Evolutionary conservation across 1,284 basidiomycete genomes (phyloP).

Genomic region (Coriolopsis trogii): DNA sequence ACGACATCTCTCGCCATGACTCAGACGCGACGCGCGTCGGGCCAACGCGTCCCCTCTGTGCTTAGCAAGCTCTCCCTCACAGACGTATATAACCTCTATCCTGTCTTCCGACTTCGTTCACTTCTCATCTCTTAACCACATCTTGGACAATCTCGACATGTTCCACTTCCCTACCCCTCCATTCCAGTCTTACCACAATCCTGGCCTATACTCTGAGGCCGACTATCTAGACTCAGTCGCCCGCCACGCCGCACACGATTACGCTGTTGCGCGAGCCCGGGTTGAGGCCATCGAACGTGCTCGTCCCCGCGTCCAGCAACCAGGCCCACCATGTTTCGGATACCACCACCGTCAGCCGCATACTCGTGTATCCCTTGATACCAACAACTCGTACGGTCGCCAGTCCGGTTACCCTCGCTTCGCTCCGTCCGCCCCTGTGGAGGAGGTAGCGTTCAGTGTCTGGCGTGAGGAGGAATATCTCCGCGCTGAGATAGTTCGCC

Average conservation of each 20-base stretch:
- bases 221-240: constrained; percentile 12
- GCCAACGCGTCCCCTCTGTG: constrained; percentile 11
- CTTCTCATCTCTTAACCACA: neutral
- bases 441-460: constrained; percentile 9
- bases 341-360: constrained; percentile 2
- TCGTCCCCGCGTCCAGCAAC: too few species aligned
- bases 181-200: neutral
- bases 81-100: constrained; percentile 9
- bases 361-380: neutral
- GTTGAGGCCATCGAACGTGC: constrained; percentile 16
- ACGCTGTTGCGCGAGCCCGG: constrained; percentile 23
- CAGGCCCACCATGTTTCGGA: too few species aligned
- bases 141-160: neutral
- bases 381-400: neutral
- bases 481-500: constrained; percentile 12
- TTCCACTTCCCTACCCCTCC: neutral
- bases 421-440: neutral
- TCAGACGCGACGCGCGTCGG: constrained; percentile 22
- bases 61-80: constrained; percentile 11
- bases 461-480: constrained; percentile 20
- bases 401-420: neutral
- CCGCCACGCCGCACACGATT: constrained; percentile 19
- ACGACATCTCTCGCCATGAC: constrained; percentile 10
- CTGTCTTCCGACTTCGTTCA: neutral
- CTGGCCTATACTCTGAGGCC: neutral